A percentile compares a stretch with the other conserved stretches of the same genome.
Evolutionary conservation across 129 eudicot genomes (phyloP).

Genomic region (Rutidosis leptorrhynchoides): DNA sequence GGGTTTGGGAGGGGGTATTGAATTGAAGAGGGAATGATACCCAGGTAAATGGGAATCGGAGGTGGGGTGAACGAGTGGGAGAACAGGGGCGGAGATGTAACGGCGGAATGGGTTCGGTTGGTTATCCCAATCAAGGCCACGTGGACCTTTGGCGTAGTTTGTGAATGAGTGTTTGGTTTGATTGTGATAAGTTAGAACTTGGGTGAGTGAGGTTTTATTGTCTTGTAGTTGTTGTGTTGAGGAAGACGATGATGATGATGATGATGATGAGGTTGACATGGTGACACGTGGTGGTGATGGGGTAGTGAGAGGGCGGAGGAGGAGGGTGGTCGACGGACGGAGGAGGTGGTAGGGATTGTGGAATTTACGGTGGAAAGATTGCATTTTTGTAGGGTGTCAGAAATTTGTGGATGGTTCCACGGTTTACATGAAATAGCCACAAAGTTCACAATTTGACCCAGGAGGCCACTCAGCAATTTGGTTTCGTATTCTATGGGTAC

Average conservation of each 20-base stretch:
- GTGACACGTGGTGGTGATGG: slow-evolving; percentile 34
- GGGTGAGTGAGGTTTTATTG: slow-evolving; percentile 59
- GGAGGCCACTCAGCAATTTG: no score
- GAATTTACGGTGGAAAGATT: slow-evolving; percentile 28
- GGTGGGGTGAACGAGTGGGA: slow-evolving; percentile 56
- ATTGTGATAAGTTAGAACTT: slow-evolving; percentile 66
- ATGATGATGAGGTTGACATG: slow-evolving; percentile 54
- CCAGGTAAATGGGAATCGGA: slow-evolving; percentile 32
- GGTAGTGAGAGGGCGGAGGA: slow-evolving; percentile 33
- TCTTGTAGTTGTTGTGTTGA: slow-evolving; percentile 38
- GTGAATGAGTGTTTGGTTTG: slow-evolving; percentile 86
- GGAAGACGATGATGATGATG: slow-evolving; percentile 31
- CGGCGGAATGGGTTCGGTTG: slow-evolving; percentile 98
- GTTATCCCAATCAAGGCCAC: slow-evolving; percentile 85
- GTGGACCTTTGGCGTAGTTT: slow-evolving; percentile 71
- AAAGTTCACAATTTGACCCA: not conserved
- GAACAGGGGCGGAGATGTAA: slow-evolving; percentile 60
- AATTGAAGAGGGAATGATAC: slow-evolving; percentile 49
- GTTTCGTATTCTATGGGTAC: no score
- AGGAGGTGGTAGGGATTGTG: slow-evolving; percentile 26
- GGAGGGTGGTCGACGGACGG: slow-evolving; percentile 37
- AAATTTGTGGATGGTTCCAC: not conserved
- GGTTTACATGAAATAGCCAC: not conserved
- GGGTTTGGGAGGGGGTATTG: slow-evolving; percentile 60
- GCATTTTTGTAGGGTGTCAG: not conserved